Conservation (phyloP, 2,329 filamentous ascomycete genomes). For the Ophiocordyceps robertsii region DNA sequence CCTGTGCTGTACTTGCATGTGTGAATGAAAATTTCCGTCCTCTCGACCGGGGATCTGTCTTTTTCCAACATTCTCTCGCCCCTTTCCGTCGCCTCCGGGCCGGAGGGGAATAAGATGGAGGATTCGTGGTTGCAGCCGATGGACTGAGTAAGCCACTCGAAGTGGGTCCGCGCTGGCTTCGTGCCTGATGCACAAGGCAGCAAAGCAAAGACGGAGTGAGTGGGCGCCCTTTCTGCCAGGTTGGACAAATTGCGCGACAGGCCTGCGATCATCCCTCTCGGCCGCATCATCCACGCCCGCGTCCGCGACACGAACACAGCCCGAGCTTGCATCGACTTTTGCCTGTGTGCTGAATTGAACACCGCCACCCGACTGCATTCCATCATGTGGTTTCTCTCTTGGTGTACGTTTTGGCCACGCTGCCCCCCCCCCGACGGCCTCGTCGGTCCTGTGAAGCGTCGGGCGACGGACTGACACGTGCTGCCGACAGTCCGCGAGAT, state of each 20-base stretch:
- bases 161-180: background rate
- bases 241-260: background rate
- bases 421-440: background rate
- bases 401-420: conserved; percentile 52
- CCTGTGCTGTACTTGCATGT: no score
- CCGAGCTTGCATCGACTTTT: background rate
- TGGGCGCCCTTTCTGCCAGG: conserved; percentile 3
- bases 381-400: conserved; percentile 88
- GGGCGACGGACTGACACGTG: background rate
- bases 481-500: conserved; percentile 60
- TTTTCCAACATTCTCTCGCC: no score
- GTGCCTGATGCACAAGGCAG: conserved; percentile 4
- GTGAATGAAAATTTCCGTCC: no score
- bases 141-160: background rate
- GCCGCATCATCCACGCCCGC: background rate
- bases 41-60: no score
- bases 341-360: background rate
- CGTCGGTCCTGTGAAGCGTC: background rate
- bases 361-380: conserved; percentile 1
- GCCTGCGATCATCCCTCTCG: background rate
- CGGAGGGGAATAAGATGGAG: background rate
- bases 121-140: background rate
- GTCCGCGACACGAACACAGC: background rate
- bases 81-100: background rate
- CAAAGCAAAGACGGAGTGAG: no score